A percentile compares a stretch with the other conserved stretches of the same genome.
Evolutionary conservation across 768 basidiomycete genomes (phyloP).

Genomic region (Lactifluus rugatus): DNA sequence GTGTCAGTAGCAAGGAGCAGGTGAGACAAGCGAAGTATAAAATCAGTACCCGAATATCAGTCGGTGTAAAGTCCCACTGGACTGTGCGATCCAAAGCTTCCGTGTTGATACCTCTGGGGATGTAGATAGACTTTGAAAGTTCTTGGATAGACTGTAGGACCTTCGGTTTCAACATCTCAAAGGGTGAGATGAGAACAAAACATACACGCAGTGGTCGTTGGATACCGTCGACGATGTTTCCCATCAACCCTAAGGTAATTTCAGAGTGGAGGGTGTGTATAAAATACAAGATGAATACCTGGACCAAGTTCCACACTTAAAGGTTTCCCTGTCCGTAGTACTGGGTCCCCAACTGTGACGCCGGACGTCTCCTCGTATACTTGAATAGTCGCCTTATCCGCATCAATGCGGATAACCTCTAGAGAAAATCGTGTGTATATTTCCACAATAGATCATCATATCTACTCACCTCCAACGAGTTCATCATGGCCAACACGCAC

Average conservation of each 20-base stretch:
- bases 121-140: slow-evolving; percentile 97
- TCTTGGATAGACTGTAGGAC: slow-evolving; percentile 74
- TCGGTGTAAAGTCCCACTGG: slow-evolving; percentile 92
- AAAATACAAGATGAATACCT: slow-evolving; percentile 40
- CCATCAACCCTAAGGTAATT: slow-evolving; percentile 71
- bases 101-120: slow-evolving; percentile 98
- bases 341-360: slow-evolving; percentile 97
- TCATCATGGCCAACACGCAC: slow-evolving; percentile 98
- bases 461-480: slow-evolving; percentile 77
- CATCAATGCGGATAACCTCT: slow-evolving; percentile 99
- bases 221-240: slow-evolving; percentile 98
- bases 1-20: neutral
- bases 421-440: neutral
- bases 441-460: neutral
- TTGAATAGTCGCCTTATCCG: slow-evolving; percentile 96
- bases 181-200: slow-evolving; percentile 12
- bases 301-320: slow-evolving; percentile 96
- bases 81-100: slow-evolving; percentile 81
- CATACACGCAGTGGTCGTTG: slow-evolving; percentile 83
- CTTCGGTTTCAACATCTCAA: slow-evolving; percentile 3
- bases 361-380: slow-evolving; percentile 99
- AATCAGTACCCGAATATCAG: slow-evolving; percentile 54
- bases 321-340: slow-evolving; percentile 94
- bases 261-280: slow-evolving; percentile 1
- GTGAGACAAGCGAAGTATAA: neutral